phyloP scores from a whole-genome alignment of 106 monocot species.

The Phalaenopsis equestris region DNA sequence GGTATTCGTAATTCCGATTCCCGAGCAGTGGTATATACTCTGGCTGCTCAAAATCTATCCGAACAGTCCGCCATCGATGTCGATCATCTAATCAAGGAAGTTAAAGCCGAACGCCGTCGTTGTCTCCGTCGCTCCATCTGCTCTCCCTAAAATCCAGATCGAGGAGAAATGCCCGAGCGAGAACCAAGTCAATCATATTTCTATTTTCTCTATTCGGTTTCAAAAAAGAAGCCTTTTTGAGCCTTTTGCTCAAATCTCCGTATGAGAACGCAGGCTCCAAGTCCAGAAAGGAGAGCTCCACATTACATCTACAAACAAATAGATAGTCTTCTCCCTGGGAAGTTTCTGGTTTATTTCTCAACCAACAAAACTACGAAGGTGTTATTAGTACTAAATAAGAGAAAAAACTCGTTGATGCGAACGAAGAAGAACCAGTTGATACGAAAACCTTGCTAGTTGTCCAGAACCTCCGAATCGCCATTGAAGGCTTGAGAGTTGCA shows the following conservation, averaged over 20 bases:
- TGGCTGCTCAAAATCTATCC: slow-evolving; percentile 62
- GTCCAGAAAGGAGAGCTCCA: slow-evolving; percentile 7
- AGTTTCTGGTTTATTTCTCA: slow-evolving; percentile 24
- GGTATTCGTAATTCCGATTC: slow-evolving; percentile 44
- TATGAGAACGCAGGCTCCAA: slow-evolving; percentile 20
- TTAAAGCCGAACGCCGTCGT: slow-evolving; percentile 63
- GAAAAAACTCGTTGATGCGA: slow-evolving; percentile 36
- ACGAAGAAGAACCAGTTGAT: slow-evolving; percentile 35
- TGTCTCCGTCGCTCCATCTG: slow-evolving; percentile 43
- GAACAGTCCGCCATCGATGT: slow-evolving; percentile 56
- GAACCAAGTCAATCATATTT: slow-evolving; percentile 27
- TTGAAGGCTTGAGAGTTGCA: slow-evolving; percentile 55
- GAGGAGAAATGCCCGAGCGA: slow-evolving; percentile 33
- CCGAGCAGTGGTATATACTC: slow-evolving; percentile 40
- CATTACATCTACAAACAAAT: slow-evolving; percentile 18
- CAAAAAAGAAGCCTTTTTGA: slow-evolving; percentile 52
- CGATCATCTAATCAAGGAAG: slow-evolving; percentile 54
- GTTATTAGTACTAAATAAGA: slow-evolving; percentile 19
- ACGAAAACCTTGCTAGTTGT: slow-evolving; percentile 32
- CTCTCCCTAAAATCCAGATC: slow-evolving; percentile 44
- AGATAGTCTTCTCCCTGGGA: slow-evolving; percentile 28
- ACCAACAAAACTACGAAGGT: slow-evolving; percentile 21
- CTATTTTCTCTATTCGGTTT: slow-evolving; percentile 67
- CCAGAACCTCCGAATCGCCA: slow-evolving; percentile 38
- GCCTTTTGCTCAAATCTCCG: slow-evolving; percentile 65